A percentile compares a stretch with the other conserved stretches of the same genome.
Conservation (phyloP, 1,284 basidiomycete genomes). For the Sphaerobolus stellatus region DNA sequence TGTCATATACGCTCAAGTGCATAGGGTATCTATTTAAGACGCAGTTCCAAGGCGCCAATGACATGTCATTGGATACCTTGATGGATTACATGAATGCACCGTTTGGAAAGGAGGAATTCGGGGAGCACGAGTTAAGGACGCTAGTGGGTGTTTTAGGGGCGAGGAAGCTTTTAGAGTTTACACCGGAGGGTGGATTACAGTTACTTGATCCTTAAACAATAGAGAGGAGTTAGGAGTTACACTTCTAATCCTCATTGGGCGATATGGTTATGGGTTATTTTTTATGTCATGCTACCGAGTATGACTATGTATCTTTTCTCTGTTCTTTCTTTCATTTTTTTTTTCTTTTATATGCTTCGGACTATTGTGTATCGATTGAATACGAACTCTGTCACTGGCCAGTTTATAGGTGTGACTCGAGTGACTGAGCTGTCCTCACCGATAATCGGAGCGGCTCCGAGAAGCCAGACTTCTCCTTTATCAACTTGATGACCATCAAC, state of each 20-base stretch:
- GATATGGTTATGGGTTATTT: background rate
- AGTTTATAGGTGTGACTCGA: too few relatives aligned
- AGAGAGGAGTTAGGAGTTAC: too few relatives aligned
- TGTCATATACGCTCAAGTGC: constrained; percentile 1
- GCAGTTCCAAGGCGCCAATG: constrained; percentile 4
- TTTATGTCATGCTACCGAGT: background rate
- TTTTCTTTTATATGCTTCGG: too few relatives aligned
- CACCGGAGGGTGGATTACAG: constrained; percentile 10
- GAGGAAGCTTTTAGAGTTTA: constrained; percentile 7
- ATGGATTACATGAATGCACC: constrained; percentile 7
- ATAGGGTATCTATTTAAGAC: constrained; percentile 12
- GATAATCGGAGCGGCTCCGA: too few relatives aligned
- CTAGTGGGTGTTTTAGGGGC: constrained; percentile 6
- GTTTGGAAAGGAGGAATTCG: background rate
- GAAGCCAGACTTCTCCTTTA: too few relatives aligned
- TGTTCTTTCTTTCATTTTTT: background rate
- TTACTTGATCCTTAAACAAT: background rate
- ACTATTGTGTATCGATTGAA: too few relatives aligned
- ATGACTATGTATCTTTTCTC: background rate
- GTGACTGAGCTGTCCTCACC: too few relatives aligned
- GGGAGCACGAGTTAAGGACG: constrained; percentile 4
- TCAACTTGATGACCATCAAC: too few relatives aligned
- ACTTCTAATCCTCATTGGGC: background rate
- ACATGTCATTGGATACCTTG: constrained; percentile 10
- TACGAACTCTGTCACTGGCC: too few relatives aligned